phyloP scores from a whole-genome alignment of 139 green algal genomes.

The Chlamydomonas sp. region DNA sequence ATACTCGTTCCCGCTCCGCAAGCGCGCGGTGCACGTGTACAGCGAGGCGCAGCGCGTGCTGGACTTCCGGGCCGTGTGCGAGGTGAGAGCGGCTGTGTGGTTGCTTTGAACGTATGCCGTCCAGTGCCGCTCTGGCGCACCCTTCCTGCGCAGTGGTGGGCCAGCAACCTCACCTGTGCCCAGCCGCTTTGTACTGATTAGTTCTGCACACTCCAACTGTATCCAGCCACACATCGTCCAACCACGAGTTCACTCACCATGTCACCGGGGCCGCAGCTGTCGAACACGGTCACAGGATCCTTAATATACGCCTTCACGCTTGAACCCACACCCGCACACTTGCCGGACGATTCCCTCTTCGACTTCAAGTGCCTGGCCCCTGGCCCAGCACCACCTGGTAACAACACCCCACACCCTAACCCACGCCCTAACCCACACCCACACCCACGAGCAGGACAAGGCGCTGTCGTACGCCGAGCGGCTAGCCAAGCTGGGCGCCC shows the following conservation, averaged over 20 bases:
- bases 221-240: too few species aligned
- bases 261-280: too few species aligned
- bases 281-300: too few species aligned
- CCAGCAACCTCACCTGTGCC: neutral
- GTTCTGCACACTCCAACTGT: too few species aligned
- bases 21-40: slow-evolving; percentile 88
- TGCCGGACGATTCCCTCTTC: too few species aligned
- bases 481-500: slow-evolving; percentile 69
- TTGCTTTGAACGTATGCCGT: too few species aligned
- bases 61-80: slow-evolving; percentile 76
- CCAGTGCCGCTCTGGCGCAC: neutral
- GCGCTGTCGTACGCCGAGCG: slow-evolving; percentile 48
- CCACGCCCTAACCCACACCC: neutral
- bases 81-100: slow-evolving; percentile 30
- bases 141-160: neutral
- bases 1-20: slow-evolving; percentile 75
- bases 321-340: neutral
- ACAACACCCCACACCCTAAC: neutral
- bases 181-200: too few species aligned
- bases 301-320: neutral
- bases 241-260: too few species aligned
- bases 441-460: neutral
- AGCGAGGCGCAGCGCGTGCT: slow-evolving; percentile 81
- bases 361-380: too few species aligned
- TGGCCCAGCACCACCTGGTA: too few species aligned